Base-by-base conservation (phyloP, 1,284 basidiomycete species). In the Heliocybe sulcata region DNA sequence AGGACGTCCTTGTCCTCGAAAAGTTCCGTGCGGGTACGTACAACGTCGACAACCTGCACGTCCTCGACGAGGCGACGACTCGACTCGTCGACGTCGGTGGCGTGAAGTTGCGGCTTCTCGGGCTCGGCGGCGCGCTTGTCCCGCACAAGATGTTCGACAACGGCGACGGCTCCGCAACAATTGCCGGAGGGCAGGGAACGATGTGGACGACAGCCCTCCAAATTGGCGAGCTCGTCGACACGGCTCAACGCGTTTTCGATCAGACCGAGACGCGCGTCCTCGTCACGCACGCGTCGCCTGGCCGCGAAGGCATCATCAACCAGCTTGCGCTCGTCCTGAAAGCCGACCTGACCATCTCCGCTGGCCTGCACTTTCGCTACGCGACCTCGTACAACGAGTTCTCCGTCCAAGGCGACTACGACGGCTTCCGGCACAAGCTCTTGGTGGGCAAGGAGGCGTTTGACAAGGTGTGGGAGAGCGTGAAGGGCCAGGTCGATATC, bases 121-220 rank as follows among this genome's bases (percentile, higher is more conserved):
- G 96, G 50, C 78, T 99, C 29, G 97, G 97, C 6, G 97, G 97
- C 56, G 96, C 96, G 3, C 83, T 98, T 45, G 94, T 98, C 10
- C 84, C 88, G 23, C 95, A 98, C 79, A 98, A 98, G 74, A 85
- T 99, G 75, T 99, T 98, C 69, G 92, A 97, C 79, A 95, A 94
- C 60, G 93, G 97, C 1, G 92, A 96, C 54, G 96, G 95, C 1
- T 84, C 78, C 51, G 95, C 93, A 2, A 98, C 96, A 11, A 98
- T 99, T 60, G 96, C 97, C 0, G 97, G 97, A 47, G 96, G 93
- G 1, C 91, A 94, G 66, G 97, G 97, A 26, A 98, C 95, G 22
- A 98, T 98, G 89, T 99, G 97, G 97, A 93, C 94, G 0, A 99
- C 96, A 0, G 91, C 94, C 3, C 80, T 99, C 25, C 97, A 99